Base-by-base conservation (phyloP, 768 basidiomycete genomes). In the Symmetrospora coprosmae region DNA sequence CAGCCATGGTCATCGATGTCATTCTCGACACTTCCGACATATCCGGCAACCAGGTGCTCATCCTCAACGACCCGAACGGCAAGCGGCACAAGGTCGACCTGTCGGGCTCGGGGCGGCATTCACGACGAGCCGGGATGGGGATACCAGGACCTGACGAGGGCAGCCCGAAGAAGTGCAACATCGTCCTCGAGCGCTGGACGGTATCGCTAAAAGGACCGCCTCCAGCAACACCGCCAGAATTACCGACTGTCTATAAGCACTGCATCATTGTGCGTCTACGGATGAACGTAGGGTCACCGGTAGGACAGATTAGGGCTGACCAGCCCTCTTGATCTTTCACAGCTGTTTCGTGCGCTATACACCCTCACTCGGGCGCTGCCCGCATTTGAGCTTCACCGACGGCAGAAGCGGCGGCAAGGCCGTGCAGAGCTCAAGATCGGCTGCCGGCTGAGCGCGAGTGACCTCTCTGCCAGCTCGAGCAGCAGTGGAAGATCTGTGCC, bases 181-280 rank as follows among this genome's bases (percentile, higher is more conserved):
- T 68, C 52, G 33, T 61, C 21, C 52, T 66, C 38, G 62, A 65
- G 43, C 31, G 66, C 21, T 67, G 66, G 66, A 37, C 46, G 3
- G 41, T 67, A 4, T 2, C 37, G 2, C 39, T 65, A 30, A 2
- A 28, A 2, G 53, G 65, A 2, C 23, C 63, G 11, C 25, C 59
- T 27, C 63, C 63, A 11, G 28, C 56, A 17, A 38, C 43, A 3
- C 21, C 53, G 4, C 56, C 37, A 35, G 64, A 66, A 9, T 58
- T 69, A 43, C 62, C 64, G 11, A 33, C 51, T 31, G 60, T 67
- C 1, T 70, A 70, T 65, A 70, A 70, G 37, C 67, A 64, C 28
- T 63, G 66, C 47, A 68, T 70, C 45, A 38, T 66, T 11, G 55
- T 58, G 33, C 33, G 55, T 33, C 6, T n/a, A n/a, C n/a, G n/a